These are phyloP conservation scores for Capsella bursapastoris DNA, from an alignment of 345 rosid species.

Conservation along the genomic window DNA sequence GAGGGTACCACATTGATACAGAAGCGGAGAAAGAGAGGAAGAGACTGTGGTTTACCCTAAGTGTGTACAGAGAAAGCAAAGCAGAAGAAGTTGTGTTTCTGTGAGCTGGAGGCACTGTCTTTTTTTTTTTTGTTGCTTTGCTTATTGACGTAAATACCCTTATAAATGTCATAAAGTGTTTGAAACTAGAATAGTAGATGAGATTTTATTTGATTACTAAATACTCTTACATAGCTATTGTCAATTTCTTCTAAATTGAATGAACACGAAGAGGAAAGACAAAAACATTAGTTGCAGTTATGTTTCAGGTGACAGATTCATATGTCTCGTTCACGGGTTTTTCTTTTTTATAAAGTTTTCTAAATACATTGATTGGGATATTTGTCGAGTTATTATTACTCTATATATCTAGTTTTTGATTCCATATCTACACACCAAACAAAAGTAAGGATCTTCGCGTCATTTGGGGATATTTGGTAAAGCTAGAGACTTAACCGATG, in stretches of 20 bases:
- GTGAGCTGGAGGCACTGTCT: conserved; percentile 47
- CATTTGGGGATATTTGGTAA: background rate
- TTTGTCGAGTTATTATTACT: background rate
- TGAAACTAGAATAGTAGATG: background rate
- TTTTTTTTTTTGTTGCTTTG: background rate
- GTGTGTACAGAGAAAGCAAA: conserved; percentile 37
- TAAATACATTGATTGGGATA: background rate
- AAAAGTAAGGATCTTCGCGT: conserved; percentile 8
- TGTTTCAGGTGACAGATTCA: conserved; percentile 37
- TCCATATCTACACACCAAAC: background rate
- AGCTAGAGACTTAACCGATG: background rate
- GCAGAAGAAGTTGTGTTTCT: conserved; percentile 34
- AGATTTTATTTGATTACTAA: background rate
- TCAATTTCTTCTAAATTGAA: background rate
- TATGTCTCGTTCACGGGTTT: conserved; percentile 28
- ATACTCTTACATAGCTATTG: background rate
- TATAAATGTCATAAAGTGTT: conserved; percentile 1
- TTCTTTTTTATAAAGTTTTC: background rate
- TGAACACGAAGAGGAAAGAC: conserved; percentile 8
- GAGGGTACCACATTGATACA: conserved; percentile 39
- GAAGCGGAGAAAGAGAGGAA: conserved; percentile 31
- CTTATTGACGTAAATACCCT: conserved; percentile 6
- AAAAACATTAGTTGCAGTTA: conserved; percentile 11
- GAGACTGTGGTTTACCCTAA: conserved; percentile 14
- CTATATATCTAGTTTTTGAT: background rate